Evolutionary conservation across 1,284 basidiomycete genomes (phyloP).

Genomic region (Pseudozyma sp.): DNA sequence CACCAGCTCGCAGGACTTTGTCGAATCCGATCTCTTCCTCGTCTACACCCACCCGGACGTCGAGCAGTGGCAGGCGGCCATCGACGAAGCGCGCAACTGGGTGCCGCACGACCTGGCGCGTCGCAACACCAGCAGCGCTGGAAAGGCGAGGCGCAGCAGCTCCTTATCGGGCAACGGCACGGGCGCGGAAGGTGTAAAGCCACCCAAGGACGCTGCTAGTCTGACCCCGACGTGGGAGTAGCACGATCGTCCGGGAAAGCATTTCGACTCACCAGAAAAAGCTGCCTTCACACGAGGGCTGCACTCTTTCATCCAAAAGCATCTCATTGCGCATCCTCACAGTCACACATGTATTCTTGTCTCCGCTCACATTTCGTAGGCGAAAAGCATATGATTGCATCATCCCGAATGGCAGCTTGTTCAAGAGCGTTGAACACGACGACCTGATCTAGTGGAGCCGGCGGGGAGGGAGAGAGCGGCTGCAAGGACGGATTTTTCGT

Average conservation of each 20-base stretch:
- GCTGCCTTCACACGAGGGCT: background rate
- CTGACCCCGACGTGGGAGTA: conserved; percentile 40
- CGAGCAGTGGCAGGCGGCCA: conserved; percentile 23
- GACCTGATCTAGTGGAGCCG: conserved; percentile 41
- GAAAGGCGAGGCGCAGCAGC: conserved; percentile 2
- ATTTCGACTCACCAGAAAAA: no score
- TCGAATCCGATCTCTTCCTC: conserved; percentile 47
- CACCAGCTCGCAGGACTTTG: conserved; percentile 21
- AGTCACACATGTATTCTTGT: no score
- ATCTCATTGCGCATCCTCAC: no score
- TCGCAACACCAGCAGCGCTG: conserved; percentile 6
- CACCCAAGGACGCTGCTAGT: conserved; percentile 21
- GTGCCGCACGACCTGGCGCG: conserved; percentile 28
- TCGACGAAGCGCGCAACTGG: conserved; percentile 43
- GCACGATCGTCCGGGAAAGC: no score
- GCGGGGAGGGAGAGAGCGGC: conserved; percentile 43
- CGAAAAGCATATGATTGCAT: no score
- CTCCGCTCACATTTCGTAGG: no score
- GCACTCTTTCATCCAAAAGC: background rate
- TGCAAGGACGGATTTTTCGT: conserved; percentile 47
- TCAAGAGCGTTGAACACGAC: conserved; percentile 30
- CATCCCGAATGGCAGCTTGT: no score
- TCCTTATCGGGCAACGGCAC: background rate
- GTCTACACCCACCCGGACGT: conserved; percentile 37
- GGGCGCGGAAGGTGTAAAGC: conserved; percentile 5